Evolutionary conservation across 2,329 filamentous ascomycete species (phyloP).

Genomic region (Scedosporium minutisporum): DNA sequence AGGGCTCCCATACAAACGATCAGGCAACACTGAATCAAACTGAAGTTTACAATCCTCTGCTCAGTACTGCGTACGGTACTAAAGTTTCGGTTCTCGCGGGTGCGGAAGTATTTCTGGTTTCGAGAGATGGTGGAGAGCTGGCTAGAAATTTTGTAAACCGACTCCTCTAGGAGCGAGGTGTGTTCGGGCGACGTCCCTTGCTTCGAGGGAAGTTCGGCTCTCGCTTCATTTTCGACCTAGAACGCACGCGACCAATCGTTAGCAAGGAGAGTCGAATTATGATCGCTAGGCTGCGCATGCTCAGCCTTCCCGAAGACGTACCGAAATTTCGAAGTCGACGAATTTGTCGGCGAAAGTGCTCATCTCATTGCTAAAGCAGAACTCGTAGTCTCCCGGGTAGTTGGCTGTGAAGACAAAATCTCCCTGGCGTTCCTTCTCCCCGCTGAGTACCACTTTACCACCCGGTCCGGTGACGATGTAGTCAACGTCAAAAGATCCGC

Average conservation of each 20-base stretch:
- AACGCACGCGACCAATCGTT: neutral
- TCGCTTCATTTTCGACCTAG: conserved; percentile 83
- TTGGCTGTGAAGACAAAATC: conserved; percentile 97
- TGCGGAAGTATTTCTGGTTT: conserved; percentile 99
- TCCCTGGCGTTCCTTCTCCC: conserved; percentile 84
- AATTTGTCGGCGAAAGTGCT: conserved; percentile 95
- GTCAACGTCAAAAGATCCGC: conserved; percentile 94
- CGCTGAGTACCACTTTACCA: conserved; percentile 72
- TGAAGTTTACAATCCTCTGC: conserved; percentile 93
- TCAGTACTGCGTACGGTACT: conserved; percentile 96
- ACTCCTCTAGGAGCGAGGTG: conserved; percentile 80
- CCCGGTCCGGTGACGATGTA: conserved; percentile 78
- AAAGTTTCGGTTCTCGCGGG: conserved; percentile 97
- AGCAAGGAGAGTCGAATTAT: neutral
- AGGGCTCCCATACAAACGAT: conserved; percentile 92
- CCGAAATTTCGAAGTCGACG: conserved; percentile 95
- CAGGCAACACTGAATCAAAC: conserved; percentile 80
- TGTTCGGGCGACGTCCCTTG: conserved; percentile 84
- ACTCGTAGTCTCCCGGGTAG: conserved; percentile 78
- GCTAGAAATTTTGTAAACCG: conserved; percentile 86
- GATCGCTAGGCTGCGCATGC: no score
- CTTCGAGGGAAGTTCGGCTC: conserved; percentile 75
- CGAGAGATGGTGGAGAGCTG: conserved; percentile 89
- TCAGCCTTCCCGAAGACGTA: conserved; percentile 31
- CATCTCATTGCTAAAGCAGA: conserved; percentile 99